These are phyloP conservation scores for Pythium chondricola DNA, from an alignment of 352 stramenopile species.

Conservation along the genomic window DNA sequence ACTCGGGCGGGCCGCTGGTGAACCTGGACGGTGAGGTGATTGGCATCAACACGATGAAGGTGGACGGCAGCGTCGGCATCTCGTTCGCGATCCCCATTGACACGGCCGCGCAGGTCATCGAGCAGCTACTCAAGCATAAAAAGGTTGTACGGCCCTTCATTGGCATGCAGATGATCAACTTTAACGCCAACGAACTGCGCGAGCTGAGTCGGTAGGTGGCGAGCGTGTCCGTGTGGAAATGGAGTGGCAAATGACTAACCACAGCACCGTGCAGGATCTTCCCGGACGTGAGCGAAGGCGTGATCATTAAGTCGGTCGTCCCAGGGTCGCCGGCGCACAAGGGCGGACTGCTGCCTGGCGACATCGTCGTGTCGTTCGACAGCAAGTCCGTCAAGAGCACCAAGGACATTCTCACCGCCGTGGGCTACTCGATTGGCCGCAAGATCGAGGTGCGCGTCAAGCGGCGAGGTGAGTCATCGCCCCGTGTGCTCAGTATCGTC, in stretches of 20 bases:
- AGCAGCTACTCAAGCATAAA: constrained; percentile 83
- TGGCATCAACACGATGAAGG: constrained; percentile 94
- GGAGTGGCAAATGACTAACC: background rate
- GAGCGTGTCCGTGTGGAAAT: background rate
- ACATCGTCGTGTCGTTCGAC: constrained; percentile 77
- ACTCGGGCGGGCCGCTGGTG: constrained; percentile 91
- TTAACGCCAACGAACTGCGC: constrained; percentile 58
- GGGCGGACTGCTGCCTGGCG: constrained; percentile 57
- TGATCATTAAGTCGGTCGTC: constrained; percentile 80
- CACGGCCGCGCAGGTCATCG: constrained; percentile 84
- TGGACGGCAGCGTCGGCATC: constrained; percentile 86
- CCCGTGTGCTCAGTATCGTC: constrained; percentile 45
- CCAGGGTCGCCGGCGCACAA: constrained; percentile 76
- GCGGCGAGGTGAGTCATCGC: constrained; percentile 42
- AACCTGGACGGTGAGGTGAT: constrained; percentile 92
- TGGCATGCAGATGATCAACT: constrained; percentile 89
- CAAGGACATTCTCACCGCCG: constrained; percentile 63
- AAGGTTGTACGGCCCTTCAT: constrained; percentile 89
- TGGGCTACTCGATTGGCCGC: constrained; percentile 69
- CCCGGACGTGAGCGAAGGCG: constrained; percentile 65
- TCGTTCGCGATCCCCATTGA: constrained; percentile 93
- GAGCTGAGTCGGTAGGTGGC: constrained; percentile 47
- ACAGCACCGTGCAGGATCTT: constrained; percentile 30
- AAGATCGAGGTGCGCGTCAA: constrained; percentile 62
- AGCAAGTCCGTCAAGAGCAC: constrained; percentile 61